A percentile compares a stretch with the other conserved stretches of the same genome.
Conservation (phyloP, 768 basidiomycete species). For the Nidula microcarpa region DNA sequence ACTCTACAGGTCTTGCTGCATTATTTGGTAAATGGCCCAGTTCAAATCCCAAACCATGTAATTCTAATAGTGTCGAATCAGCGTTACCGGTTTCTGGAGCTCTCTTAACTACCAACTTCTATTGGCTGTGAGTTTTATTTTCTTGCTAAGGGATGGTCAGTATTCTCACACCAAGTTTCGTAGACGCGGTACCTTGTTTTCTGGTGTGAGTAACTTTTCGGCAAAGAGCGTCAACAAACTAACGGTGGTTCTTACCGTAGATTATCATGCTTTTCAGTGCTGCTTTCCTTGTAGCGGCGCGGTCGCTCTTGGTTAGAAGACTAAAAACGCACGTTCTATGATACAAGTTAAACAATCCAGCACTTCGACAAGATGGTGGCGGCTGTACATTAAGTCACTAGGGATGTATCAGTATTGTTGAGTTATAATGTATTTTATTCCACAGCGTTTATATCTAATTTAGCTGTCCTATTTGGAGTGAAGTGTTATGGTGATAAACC, state of each 20-base stretch:
- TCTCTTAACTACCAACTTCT: background rate
- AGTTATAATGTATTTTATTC: too few relatives aligned
- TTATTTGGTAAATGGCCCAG: background rate
- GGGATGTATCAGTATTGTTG: too few relatives aligned
- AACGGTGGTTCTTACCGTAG: background rate
- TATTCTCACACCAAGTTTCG: background rate
- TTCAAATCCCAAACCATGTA: background rate
- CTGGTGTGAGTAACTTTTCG: background rate
- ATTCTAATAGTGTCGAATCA: background rate
- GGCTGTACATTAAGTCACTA: too few relatives aligned
- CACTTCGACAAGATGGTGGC: too few relatives aligned
- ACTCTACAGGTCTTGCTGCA: background rate
- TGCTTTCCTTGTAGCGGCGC: background rate
- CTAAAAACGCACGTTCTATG: background rate
- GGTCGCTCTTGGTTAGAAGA: background rate
- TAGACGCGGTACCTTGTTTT: background rate
- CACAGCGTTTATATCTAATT: too few relatives aligned
- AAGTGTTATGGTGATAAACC: too few relatives aligned
- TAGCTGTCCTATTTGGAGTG: too few relatives aligned
- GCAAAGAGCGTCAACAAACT: background rate
- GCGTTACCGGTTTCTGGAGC: background rate
- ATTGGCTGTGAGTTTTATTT: background rate
- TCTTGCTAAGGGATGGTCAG: background rate
- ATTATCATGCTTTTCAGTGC: background rate
- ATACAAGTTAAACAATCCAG: too few relatives aligned